Evolutionary conservation across 192 early-diverging fungal genomes (phyloP).

Genomic region (Dimargaris verticillata): DNA sequence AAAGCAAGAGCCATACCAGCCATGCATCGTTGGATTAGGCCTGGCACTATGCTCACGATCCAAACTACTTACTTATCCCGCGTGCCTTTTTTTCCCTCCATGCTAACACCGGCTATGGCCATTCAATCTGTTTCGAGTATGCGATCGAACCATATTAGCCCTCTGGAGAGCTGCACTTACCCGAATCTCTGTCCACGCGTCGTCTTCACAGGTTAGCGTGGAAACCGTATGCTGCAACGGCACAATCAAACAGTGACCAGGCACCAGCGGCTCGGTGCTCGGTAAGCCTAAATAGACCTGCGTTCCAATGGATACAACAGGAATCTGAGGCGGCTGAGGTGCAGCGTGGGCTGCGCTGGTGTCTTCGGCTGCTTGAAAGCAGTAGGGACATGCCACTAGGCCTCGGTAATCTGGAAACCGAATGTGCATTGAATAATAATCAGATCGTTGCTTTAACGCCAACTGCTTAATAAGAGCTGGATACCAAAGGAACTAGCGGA

Average conservation of each 20-base stretch:
- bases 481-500: no score
- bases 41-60: no score
- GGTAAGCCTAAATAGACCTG: conserved; percentile 69
- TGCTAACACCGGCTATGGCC: no score
- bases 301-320: conserved; percentile 62
- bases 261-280: conserved; percentile 47
- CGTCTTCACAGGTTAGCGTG: conserved; percentile 77
- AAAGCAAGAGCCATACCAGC: no score
- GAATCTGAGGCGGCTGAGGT: conserved; percentile 38
- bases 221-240: conserved; percentile 71
- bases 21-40: no score
- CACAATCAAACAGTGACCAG: conserved; percentile 82
- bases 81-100: no score
- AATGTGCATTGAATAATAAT: no score
- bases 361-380: conserved; percentile 39
- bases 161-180: conserved; percentile 19
- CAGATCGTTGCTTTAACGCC: no score
- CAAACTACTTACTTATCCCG: no score
- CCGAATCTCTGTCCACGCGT: conserved; percentile 82
- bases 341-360: conserved; percentile 19
- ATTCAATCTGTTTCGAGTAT: neutral
- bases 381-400: conserved; percentile 58
- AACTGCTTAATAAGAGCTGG: no score
- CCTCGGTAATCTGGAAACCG: conserved; percentile 40
- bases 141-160: neutral